These are phyloP conservation scores for Huntiella moniliformis DNA, from an alignment of 2,329 filamentous ascomycete genomes.

Conservation along the genomic window DNA sequence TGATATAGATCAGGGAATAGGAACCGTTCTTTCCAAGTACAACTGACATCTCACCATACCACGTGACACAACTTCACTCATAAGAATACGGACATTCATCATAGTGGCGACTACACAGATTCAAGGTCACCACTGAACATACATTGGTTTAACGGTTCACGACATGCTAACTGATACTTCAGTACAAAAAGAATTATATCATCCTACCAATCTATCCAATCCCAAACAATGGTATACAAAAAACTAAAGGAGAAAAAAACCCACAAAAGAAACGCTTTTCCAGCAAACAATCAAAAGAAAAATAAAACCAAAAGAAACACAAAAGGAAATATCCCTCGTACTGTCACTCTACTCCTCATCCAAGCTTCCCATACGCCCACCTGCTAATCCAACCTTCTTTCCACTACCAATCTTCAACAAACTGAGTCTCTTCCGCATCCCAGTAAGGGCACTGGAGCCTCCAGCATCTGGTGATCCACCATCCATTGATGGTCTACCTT, in stretches of 20 bases:
- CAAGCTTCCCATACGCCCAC: conserved; percentile 30
- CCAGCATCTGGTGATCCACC: conserved; percentile 18
- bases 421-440: conserved; percentile 61
- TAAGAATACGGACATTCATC: too few relatives aligned
- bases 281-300: conserved; percentile 1
- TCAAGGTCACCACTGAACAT: too few relatives aligned
- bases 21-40: neutral
- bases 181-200: neutral
- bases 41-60: neutral
- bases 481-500: conserved; percentile 7
- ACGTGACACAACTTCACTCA: neutral
- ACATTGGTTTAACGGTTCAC: too few relatives aligned
- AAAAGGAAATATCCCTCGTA: neutral
- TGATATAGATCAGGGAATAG: neutral
- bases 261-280: neutral
- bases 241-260: conserved; percentile 3
- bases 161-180: neutral
- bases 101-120: too few relatives aligned
- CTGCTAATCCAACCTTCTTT: conserved; percentile 39
- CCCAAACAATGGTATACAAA: neutral
- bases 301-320: conserved; percentile 3
- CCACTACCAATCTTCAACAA: conserved; percentile 51
- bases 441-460: conserved; percentile 28
- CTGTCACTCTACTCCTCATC: conserved; percentile 30
- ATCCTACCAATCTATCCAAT: neutral